Base-by-base conservation (phyloP, 164 flowering plant genomes). In the Liriodendron chinense region DNA sequence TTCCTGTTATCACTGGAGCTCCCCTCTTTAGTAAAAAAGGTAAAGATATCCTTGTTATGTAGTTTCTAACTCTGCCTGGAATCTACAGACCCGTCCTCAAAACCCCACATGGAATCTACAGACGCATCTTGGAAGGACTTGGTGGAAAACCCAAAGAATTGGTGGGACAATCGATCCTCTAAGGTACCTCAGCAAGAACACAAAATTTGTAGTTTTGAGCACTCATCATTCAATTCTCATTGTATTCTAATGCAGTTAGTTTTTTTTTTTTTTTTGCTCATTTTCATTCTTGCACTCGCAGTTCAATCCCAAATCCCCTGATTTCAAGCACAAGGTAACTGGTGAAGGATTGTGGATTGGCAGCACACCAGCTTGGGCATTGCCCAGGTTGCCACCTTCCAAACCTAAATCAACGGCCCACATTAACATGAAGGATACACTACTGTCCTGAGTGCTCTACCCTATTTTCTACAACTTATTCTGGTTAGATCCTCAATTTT, bases 111-210 rank as follows among this genome's bases (percentile, higher is more conserved):
- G 16, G 24, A 69, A 57, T 61, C 56, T 76, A 87, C 72, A 14
- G 86, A 84, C 25, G 85, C 84, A 63, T 69, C 57, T n/a, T 92
- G 96, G 96, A 90, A 86, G 79, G 75, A 86, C 73, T 82, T 89
- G 79, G 75, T 87, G 68, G 87, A 89, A 65, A 89, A 89, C 77
- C 90, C 90, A 63, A 49, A 75, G 53, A 84, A 87, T 22, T 92
- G 96, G 96, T 89, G 91, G 94, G 96, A 92, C 80, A 89, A 90
- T 67, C 87, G 96, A 77, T 65, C 65, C 10, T 18, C n/a, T 10
- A 91, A 91, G 89, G 91, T 88, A 77, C 22, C 2, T 47, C 18
- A 12, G 16, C 59, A 16, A 53, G 18, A 16, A 53, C 43, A 13
- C 47, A 13, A 0, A 47, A 2, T 69, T 9, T 47, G 22, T 50